Conservation (phyloP, 2,329 filamentous ascomycete genomes). For the Cryphonectria carpinicola region DNA sequence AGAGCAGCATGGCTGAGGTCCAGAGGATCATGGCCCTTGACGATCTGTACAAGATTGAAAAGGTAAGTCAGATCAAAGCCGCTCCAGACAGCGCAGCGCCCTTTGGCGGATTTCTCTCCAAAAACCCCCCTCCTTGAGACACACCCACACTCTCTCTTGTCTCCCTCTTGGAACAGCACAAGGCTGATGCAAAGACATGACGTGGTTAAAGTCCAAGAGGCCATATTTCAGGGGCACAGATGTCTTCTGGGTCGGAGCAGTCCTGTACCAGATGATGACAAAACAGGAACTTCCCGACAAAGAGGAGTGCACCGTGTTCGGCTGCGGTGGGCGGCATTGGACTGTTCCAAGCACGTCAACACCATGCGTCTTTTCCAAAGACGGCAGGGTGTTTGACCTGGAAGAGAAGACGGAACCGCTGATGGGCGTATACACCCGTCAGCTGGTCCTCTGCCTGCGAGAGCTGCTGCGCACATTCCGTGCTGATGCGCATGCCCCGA, state of each 20-base stretch:
- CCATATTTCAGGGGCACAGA: slow-evolving; percentile 44
- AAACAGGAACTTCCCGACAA: slow-evolving; percentile 35
- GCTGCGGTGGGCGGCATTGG: slow-evolving; percentile 36
- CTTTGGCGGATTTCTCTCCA: too few species aligned
- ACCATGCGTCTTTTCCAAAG: neutral
- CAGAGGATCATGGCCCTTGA: slow-evolving; percentile 28
- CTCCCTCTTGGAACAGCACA: neutral
- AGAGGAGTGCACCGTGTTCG: slow-evolving; percentile 34
- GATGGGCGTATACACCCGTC: slow-evolving; percentile 23
- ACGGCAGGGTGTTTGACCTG: neutral
- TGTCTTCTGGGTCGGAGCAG: slow-evolving; percentile 42
- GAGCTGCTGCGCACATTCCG: slow-evolving; percentile 15
- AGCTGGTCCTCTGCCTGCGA: slow-evolving; percentile 26
- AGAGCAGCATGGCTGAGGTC: slow-evolving; percentile 30
- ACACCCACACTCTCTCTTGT: too few species aligned
- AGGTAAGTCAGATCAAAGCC: slow-evolving; percentile 17
- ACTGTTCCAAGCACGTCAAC: neutral
- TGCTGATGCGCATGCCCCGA: neutral
- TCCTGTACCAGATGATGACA: slow-evolving; percentile 50
- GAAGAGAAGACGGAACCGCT: slow-evolving; percentile 35
- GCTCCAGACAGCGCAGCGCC: neutral
- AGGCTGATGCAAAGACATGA: neutral
- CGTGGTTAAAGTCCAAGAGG: slow-evolving; percentile 34
- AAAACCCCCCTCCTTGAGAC: too few species aligned
- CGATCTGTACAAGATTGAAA: slow-evolving; percentile 15